Percentiles rank a stretch among this genome's conserved stretches.
Evolutionary conservation across 179 eudicot species (phyloP).

Genomic region (Beta macrorhiza): DNA sequence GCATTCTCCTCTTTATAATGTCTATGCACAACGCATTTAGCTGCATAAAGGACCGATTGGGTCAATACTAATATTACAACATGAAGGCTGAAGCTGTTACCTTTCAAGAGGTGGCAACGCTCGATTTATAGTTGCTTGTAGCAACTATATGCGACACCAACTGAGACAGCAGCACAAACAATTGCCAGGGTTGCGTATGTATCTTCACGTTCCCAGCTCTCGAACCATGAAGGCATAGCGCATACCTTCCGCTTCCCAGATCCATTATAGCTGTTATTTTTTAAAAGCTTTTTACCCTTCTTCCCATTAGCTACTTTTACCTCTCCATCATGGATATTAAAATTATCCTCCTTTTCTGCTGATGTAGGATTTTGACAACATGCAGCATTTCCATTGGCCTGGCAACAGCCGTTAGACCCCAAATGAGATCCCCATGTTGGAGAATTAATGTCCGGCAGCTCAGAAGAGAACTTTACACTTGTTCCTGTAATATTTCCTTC

Average conservation of each 20-base stretch:
- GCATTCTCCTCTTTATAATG: slow-evolving; percentile 24
- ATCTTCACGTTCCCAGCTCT: slow-evolving; percentile 93
- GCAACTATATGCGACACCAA: slow-evolving; percentile 69
- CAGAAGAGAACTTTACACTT: slow-evolving; percentile 27
- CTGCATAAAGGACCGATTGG: background rate
- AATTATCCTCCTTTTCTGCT: slow-evolving; percentile 31
- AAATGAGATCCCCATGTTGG: slow-evolving; percentile 35
- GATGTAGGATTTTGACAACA: slow-evolving; percentile 50
- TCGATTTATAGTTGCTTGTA: slow-evolving; percentile 52
- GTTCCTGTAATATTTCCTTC: slow-evolving; percentile 37
- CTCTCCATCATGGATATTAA: slow-evolving; percentile 24
- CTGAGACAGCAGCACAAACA: slow-evolving; percentile 70
- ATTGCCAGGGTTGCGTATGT: slow-evolving; percentile 79
- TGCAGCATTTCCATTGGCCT: slow-evolving; percentile 45
- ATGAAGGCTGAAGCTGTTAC: background rate
- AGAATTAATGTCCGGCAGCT: slow-evolving; percentile 24
- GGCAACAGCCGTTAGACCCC: slow-evolving; percentile 50
- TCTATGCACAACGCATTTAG: slow-evolving; percentile 33
- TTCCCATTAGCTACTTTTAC: slow-evolving; percentile 35
- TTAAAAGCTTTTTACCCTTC: slow-evolving; percentile 44
- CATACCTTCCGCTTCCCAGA: slow-evolving; percentile 51
- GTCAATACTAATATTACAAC: slow-evolving; percentile 23
- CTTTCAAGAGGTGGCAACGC: background rate
- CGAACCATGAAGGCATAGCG: slow-evolving; percentile 80
- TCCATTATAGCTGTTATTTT: slow-evolving; percentile 46